Evolutionary conservation across 2,329 filamentous ascomycete genomes (phyloP).

Genomic region (Curvularia lunata): DNA sequence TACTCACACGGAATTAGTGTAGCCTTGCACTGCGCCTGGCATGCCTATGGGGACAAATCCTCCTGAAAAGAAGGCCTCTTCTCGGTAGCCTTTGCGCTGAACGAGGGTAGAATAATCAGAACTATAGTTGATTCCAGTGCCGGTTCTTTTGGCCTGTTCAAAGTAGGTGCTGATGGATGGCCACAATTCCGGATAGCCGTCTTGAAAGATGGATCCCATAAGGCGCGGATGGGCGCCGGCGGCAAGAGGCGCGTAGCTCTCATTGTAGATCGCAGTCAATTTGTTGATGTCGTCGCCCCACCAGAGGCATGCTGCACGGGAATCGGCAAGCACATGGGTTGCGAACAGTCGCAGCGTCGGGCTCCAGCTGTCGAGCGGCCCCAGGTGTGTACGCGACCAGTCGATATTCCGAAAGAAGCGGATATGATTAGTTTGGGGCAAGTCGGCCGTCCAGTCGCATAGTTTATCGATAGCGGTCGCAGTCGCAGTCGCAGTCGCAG

Average conservation of each 20-base stretch:
- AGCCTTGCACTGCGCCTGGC: conserved; percentile 31
- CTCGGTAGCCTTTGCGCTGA: conserved; percentile 38
- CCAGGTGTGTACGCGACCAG: conserved; percentile 37
- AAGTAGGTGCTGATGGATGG: conserved; percentile 31
- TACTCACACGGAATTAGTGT: conserved; percentile 17
- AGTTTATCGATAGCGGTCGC: conserved; percentile 5
- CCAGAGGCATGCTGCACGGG: conserved; percentile 43
- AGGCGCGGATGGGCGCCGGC: conserved; percentile 37
- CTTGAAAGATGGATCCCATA: conserved; percentile 40
- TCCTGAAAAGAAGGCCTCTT: conserved; percentile 44
- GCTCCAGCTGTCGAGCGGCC: conserved; percentile 35
- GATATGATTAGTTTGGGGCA: conserved; percentile 41
- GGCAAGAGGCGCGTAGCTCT: conserved; percentile 37
- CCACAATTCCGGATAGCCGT: conserved; percentile 42
- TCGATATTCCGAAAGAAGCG: conserved; percentile 41
- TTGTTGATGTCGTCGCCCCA: conserved; percentile 35
- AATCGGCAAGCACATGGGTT: conserved; percentile 41
- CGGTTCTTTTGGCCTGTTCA: conserved; percentile 31
- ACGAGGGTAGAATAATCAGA: conserved; percentile 31
- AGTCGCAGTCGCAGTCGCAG: background rate
- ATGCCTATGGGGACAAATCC: conserved; percentile 42
- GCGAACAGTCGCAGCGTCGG: conserved; percentile 39
- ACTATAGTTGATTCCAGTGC: conserved; percentile 35
- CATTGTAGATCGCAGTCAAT: conserved; percentile 45
- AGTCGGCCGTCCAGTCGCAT: conserved; percentile 39